Conservation (phyloP, 2,329 filamentous ascomycete species). For the Pestalotiopsis sp. region DNA sequence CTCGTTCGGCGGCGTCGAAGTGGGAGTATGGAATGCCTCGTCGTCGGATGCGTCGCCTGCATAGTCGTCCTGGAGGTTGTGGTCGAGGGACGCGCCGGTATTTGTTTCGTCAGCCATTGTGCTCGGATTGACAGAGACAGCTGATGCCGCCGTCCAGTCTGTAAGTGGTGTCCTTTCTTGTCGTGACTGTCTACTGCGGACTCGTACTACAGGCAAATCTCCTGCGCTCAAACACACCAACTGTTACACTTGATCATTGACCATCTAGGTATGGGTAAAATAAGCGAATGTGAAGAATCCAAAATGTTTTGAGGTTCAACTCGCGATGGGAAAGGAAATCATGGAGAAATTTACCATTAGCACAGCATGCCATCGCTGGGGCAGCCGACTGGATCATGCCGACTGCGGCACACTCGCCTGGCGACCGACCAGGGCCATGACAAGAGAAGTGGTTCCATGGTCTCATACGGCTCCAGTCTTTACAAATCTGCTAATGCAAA, state of each 20-base stretch:
- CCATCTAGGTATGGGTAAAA: not conserved
- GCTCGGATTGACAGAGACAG: not conserved
- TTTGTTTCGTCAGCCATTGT: not conserved
- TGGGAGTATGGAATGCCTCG: not conserved
- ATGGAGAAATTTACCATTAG: not conserved
- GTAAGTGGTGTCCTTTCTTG: not conserved
- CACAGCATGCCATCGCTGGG: not conserved
- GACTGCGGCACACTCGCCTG: constrained; percentile 1
- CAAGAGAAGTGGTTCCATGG: constrained; percentile 4
- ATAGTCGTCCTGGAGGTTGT: not conserved
- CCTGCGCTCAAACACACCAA: not conserved
- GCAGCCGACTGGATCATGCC: constrained; percentile 1
- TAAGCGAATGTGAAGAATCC: not conserved
- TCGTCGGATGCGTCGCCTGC: constrained; percentile 4
- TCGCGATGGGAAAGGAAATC: not conserved
- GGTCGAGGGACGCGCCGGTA: not conserved
- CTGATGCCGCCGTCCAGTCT: not conserved
- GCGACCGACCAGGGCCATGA: constrained; percentile 9
- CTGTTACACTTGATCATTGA: not conserved
- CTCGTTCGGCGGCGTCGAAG: constrained; percentile 27
- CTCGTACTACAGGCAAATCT: not conserved
- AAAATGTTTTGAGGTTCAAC: not conserved
- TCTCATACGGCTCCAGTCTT: not conserved
- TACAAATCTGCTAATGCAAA: constrained; percentile 5
- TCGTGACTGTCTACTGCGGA: not conserved